Conservation (phyloP, 2,329 filamentous ascomycete genomes). For the Clarireedia sp. region DNA sequence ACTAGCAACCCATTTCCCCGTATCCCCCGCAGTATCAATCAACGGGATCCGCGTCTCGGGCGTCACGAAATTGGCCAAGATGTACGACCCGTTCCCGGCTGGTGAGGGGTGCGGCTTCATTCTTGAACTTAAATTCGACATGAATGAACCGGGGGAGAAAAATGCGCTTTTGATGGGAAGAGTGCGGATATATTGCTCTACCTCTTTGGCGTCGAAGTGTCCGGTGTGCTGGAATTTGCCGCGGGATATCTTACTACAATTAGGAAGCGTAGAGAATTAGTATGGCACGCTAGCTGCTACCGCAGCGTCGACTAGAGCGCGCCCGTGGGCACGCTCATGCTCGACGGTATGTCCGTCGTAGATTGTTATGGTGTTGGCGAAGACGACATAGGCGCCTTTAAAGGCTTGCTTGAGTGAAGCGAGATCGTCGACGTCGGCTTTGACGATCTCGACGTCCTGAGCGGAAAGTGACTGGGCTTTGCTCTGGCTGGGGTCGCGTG, state of each 20-base stretch:
- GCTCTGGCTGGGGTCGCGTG: conserved; percentile 36
- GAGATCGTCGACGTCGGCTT: conserved; percentile 38
- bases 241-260: conserved; percentile 30
- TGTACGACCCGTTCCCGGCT: conserved; percentile 19
- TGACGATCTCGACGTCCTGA: conserved; percentile 33
- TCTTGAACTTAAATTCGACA: conserved; percentile 22
- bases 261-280: conserved; percentile 35
- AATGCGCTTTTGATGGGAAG: conserved; percentile 38
- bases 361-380: conserved; percentile 37
- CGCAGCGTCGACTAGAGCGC: conserved; percentile 36
- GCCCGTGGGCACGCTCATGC: conserved; percentile 29
- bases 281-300: conserved; percentile 34
- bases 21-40: conserved; percentile 25
- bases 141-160: conserved; percentile 39
- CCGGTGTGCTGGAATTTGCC: conserved; percentile 32
- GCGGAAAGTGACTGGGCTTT: conserved; percentile 32
- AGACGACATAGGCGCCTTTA: conserved; percentile 38
- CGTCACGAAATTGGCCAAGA: conserved; percentile 8
- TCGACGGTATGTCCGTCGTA: conserved; percentile 2
- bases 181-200: conserved; percentile 31
- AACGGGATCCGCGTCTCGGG: conserved; percentile 24
- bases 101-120: conserved; percentile 3
- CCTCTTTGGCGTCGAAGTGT: conserved; percentile 29
- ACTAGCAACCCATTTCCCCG: conserved; percentile 28
- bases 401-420: conserved; percentile 37